Evolutionary conservation across 306 rosid species (phyloP).

Genomic region (Cucurbita pepo): DNA sequence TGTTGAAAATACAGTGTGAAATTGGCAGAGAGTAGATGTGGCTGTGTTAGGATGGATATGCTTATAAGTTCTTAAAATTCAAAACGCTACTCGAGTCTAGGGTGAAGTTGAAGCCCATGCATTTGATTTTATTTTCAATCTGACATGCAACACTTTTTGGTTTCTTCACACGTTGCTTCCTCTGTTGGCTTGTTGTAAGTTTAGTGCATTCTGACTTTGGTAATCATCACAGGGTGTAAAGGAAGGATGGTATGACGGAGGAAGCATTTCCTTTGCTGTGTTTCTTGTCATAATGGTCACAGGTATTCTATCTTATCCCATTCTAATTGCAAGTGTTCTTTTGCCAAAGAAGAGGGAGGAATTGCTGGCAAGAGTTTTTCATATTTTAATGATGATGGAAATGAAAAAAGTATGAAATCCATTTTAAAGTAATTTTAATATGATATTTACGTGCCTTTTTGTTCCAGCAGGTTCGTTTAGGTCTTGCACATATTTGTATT

Average conservation of each 20-base stretch:
- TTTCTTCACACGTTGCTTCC: background rate
- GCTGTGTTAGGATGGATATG: background rate
- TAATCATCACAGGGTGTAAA: conserved; percentile 41
- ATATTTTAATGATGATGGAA: background rate
- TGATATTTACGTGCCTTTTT: background rate
- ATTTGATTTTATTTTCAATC: background rate
- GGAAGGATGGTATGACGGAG: conserved; percentile 97
- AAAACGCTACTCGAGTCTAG: background rate
- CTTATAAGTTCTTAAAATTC: background rate
- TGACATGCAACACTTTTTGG: background rate
- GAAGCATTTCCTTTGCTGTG: conserved; percentile 85
- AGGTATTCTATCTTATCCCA: conserved; percentile 25
- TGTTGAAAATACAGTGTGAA: background rate
- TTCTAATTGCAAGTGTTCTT: background rate
- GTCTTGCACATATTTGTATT: background rate
- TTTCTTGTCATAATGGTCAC: conserved; percentile 78
- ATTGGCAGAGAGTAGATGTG: background rate
- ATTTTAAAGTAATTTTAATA: background rate
- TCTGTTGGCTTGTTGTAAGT: background rate
- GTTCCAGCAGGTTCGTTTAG: background rate
- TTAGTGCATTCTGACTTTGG: conserved; percentile 8
- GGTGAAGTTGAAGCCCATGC: background rate
- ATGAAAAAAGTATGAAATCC: background rate
- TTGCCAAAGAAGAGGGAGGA: background rate
- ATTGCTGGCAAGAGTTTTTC: background rate